Evolutionary conservation across 345 rosid species (phyloP).

Genomic region (Linum tenue): DNA sequence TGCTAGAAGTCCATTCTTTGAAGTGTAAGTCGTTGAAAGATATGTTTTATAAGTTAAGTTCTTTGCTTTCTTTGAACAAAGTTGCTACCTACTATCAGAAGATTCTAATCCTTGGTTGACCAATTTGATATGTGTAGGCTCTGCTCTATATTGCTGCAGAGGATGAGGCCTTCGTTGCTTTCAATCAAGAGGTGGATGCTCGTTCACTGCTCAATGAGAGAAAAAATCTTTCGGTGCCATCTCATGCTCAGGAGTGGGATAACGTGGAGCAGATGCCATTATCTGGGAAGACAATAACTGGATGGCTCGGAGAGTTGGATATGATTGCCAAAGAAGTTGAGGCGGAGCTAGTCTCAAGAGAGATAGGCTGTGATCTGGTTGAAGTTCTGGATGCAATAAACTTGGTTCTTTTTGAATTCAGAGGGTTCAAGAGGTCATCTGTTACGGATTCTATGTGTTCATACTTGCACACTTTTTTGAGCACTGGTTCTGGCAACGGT

Average conservation of each 20-base stretch:
- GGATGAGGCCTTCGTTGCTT: conserved; percentile 68
- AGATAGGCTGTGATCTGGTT: conserved; percentile 69
- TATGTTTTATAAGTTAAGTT: neutral
- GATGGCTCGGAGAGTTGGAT: conserved; percentile 65
- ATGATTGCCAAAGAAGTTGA: conserved; percentile 66
- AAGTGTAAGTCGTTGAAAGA: neutral
- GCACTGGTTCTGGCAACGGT: conserved; percentile 75
- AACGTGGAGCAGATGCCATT: conserved; percentile 48
- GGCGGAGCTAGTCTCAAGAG: conserved; percentile 69
- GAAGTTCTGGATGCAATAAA: conserved; percentile 80
- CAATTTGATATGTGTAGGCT: conserved; percentile 37
- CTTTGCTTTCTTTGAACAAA: neutral
- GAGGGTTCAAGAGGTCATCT: conserved; percentile 71
- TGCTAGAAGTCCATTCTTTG: neutral
- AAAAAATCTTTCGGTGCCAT: conserved; percentile 25
- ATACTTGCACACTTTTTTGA: conserved; percentile 69
- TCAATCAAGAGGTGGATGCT: conserved; percentile 52
- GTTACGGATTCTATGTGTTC: conserved; percentile 58
- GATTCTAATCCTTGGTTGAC: conserved; percentile 8
- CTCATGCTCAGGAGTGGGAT: conserved; percentile 34
- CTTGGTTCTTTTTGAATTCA: conserved; percentile 59
- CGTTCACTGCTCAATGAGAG: conserved; percentile 39
- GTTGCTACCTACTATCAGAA: neutral
- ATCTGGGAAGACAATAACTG: conserved; percentile 49
- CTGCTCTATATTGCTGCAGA: conserved; percentile 79